Conservation (phyloP, 1,284 basidiomycete species). For the Papiliotrema terrestris region DNA sequence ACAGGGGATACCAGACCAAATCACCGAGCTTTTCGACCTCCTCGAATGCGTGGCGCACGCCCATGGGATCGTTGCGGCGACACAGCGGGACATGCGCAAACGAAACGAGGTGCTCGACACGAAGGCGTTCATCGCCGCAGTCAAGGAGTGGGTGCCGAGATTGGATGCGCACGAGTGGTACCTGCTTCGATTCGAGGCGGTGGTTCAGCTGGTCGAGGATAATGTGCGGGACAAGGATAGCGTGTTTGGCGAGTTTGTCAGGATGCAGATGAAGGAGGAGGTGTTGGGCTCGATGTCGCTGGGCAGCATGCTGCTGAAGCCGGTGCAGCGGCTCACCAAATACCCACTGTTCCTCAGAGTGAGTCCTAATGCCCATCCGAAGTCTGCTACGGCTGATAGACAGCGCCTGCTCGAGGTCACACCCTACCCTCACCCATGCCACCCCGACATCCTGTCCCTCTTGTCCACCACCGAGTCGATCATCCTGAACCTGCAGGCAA, state of each 20-base stretch:
- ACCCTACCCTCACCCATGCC: constrained; percentile 64
- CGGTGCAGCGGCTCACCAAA: constrained; percentile 65
- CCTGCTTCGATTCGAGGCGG: constrained; percentile 65
- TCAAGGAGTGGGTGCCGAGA: constrained; percentile 60
- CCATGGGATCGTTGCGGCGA: constrained; percentile 61
- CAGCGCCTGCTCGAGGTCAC: constrained; percentile 66
- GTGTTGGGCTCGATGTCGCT: constrained; percentile 63
- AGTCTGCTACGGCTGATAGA: constrained; percentile 5
- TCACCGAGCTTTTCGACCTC: constrained; percentile 74
- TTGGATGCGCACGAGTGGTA: constrained; percentile 83
- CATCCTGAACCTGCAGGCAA: constrained; percentile 71
- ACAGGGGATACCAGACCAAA: constrained; percentile 63
- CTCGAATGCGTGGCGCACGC: constrained; percentile 76
- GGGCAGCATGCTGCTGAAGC: constrained; percentile 66
- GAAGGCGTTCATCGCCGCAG: constrained; percentile 57
- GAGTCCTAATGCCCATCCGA: constrained; percentile 48
- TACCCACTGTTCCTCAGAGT: constrained; percentile 75
- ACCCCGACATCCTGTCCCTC: constrained; percentile 63
- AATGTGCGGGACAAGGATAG: constrained; percentile 57
- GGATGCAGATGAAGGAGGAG: constrained; percentile 67
- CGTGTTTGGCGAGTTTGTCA: constrained; percentile 80
- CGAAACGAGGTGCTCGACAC: constrained; percentile 37
- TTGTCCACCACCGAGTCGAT: constrained; percentile 64
- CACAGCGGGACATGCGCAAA: constrained; percentile 52
- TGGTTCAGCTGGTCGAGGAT: constrained; percentile 57